These are phyloP conservation scores for Flaveria trinervia DNA, from an alignment of 129 eudicot species.

Conservation along the genomic window DNA sequence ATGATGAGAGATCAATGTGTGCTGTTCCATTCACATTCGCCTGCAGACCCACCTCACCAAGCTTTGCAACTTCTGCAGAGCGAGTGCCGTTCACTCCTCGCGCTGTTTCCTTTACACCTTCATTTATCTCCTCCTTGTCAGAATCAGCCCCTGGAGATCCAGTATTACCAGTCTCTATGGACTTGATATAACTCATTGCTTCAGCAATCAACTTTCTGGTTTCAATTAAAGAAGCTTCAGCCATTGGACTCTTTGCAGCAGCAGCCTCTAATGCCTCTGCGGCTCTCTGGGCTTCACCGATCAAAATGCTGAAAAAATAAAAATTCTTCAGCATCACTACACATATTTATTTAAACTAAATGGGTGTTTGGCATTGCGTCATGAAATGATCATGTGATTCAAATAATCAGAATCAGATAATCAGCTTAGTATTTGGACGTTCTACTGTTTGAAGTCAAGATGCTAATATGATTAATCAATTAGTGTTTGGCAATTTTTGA, in stretches of 20 bases:
- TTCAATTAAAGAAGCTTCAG: slow-evolving; percentile 76
- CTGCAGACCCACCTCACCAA: slow-evolving; percentile 26
- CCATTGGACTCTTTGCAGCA: slow-evolving; percentile 74
- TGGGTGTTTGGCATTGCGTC: not conserved
- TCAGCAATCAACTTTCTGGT: slow-evolving; percentile 79
- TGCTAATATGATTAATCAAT: too few relatives aligned
- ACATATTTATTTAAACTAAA: not conserved
- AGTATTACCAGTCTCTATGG: slow-evolving; percentile 40
- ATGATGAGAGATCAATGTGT: slow-evolving; percentile 2
- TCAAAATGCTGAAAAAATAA: slow-evolving; percentile 56
- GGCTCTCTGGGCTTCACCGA: slow-evolving; percentile 87
- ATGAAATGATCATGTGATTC: not conserved
- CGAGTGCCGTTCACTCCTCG: slow-evolving; percentile 54
- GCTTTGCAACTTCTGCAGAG: slow-evolving; percentile 22
- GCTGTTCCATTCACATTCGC: slow-evolving; percentile 36
- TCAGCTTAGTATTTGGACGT: too few relatives aligned
- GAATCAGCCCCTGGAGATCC: slow-evolving; percentile 15
- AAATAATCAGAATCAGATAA: not conserved
- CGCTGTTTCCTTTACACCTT: slow-evolving; percentile 13
- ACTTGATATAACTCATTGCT: slow-evolving; percentile 60
- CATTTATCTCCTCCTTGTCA: slow-evolving; percentile 29
- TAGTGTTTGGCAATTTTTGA: not conserved
- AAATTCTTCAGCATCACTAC: not conserved
- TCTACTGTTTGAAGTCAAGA: too few relatives aligned
- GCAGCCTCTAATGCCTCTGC: slow-evolving; percentile 77